A percentile compares a stretch with the other conserved stretches of the same genome.
Evolutionary conservation across 2,329 filamentous ascomycete species (phyloP).

Genomic region (Aureobasidium zeae): DNA sequence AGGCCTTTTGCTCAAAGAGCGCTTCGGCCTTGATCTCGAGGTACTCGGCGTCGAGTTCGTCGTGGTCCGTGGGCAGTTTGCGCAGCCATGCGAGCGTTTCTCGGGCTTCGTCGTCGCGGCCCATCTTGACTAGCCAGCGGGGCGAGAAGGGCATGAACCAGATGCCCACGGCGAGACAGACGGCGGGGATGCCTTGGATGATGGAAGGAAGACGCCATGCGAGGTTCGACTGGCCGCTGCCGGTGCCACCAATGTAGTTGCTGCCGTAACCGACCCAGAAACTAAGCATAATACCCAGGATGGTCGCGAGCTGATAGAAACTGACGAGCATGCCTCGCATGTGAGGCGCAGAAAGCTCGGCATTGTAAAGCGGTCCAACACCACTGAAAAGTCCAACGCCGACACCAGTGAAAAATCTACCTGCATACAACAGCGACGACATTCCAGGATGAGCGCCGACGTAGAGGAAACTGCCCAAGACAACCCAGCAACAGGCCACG

Average conservation of each 20-base stretch:
- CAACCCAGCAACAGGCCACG: slow-evolving; percentile 37
- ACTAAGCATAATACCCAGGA: slow-evolving; percentile 47
- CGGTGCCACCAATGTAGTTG: slow-evolving; percentile 46
- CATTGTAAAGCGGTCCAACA: slow-evolving; percentile 38
- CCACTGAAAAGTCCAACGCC: slow-evolving; percentile 41
- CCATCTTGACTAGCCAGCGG: slow-evolving; percentile 63
- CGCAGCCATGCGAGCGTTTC: slow-evolving; percentile 55
- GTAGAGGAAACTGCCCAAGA: slow-evolving; percentile 20
- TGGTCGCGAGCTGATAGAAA: slow-evolving; percentile 55
- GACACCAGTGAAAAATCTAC: slow-evolving; percentile 7
- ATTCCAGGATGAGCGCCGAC: slow-evolving; percentile 16
- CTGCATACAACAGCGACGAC: background rate
- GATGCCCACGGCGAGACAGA: slow-evolving; percentile 60
- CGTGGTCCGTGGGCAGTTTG: slow-evolving; percentile 51
- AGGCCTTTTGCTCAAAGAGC: slow-evolving; percentile 64
- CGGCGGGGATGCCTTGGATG: slow-evolving; percentile 59
- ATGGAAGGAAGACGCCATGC: slow-evolving; percentile 68
- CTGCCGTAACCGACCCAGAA: slow-evolving; percentile 34
- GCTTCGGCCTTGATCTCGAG: slow-evolving; percentile 76
- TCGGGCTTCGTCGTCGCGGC: slow-evolving; percentile 58
- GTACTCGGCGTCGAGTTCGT: slow-evolving; percentile 64
- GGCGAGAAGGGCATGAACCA: slow-evolving; percentile 73
- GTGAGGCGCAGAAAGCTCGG: slow-evolving; percentile 49
- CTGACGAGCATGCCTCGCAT: slow-evolving; percentile 57
- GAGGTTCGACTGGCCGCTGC: slow-evolving; percentile 36